phyloP scores from a whole-genome alignment of 495 filamentous ascomycete species.

The Podospora australis region DNA sequence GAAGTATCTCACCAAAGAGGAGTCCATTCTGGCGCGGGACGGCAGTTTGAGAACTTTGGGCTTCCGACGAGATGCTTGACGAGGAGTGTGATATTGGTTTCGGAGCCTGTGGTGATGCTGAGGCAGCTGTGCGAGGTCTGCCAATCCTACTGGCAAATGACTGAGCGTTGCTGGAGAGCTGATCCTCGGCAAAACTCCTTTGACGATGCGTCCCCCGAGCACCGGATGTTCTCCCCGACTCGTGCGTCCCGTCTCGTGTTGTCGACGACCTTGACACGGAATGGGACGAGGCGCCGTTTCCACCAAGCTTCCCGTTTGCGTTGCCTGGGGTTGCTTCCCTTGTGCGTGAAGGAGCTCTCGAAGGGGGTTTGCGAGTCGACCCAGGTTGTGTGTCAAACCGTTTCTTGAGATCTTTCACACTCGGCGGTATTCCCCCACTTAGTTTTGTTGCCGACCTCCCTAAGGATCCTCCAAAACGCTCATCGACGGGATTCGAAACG shows the following conservation, averaged over 20 bases:
- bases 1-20: slow-evolving; percentile 49
- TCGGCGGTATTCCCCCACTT: slow-evolving; percentile 32
- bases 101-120: slow-evolving; percentile 34
- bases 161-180: slow-evolving; percentile 40
- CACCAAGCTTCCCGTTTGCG: slow-evolving; percentile 21
- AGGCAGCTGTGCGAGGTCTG: slow-evolving; percentile 36
- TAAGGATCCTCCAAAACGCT: slow-evolving; percentile 21
- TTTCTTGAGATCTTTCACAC: slow-evolving; percentile 50
- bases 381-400: slow-evolving; percentile 38
- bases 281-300: slow-evolving; percentile 29
- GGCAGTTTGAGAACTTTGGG: slow-evolving; percentile 21
- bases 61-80: slow-evolving; percentile 20
- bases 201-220: slow-evolving; percentile 34
- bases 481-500: slow-evolving; percentile 45
- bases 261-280: slow-evolving; percentile 27
- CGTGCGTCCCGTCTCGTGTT: slow-evolving; percentile 28
- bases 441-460: slow-evolving; percentile 16
- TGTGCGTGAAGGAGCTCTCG: slow-evolving; percentile 30
- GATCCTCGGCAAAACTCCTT: slow-evolving; percentile 36
- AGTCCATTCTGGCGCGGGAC: slow-evolving; percentile 27
- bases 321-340: slow-evolving; percentile 14
- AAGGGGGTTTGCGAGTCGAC: slow-evolving; percentile 24
- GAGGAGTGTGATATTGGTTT: slow-evolving; percentile 41
- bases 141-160: slow-evolving; percentile 48
- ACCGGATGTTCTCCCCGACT: slow-evolving; percentile 18